Evolutionary conservation across 768 basidiomycete species (phyloP).

Genomic region (Mycena indigotica): DNA sequence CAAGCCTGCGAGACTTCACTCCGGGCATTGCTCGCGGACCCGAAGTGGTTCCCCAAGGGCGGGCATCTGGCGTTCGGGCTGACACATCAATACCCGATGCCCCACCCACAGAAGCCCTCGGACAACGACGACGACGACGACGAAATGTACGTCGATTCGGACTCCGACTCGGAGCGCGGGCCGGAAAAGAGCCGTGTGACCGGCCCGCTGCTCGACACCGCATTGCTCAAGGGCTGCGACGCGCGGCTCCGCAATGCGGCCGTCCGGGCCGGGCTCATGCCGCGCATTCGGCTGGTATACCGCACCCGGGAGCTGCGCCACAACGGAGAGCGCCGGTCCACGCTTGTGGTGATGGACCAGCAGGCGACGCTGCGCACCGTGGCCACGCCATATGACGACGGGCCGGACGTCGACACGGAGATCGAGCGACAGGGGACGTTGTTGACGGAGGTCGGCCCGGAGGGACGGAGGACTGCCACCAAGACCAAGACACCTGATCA

Average conservation of each 20-base stretch:
- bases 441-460: background rate
- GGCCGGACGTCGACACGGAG: background rate
- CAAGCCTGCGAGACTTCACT: background rate
- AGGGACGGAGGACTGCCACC: background rate
- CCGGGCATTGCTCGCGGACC: background rate
- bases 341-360: background rate
- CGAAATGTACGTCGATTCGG: background rate
- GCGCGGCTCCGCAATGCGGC: constrained; percentile 1
- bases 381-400: background rate
- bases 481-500: background rate
- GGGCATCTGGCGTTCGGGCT: constrained; percentile 2
- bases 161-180: background rate
- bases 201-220: background rate
- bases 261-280: background rate
- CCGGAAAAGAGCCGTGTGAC: background rate
- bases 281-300: constrained; percentile 6
- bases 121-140: background rate
- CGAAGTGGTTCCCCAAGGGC: background rate
- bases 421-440: background rate
- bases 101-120: background rate
- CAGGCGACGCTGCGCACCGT: too few species aligned
- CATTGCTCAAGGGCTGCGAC: constrained; percentile 11
- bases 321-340: background rate
- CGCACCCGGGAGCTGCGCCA: background rate
- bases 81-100: constrained; percentile 14